phyloP scores from a whole-genome alignment of 495 filamentous ascomycete species.

The Xylaria flabelliformis region DNA sequence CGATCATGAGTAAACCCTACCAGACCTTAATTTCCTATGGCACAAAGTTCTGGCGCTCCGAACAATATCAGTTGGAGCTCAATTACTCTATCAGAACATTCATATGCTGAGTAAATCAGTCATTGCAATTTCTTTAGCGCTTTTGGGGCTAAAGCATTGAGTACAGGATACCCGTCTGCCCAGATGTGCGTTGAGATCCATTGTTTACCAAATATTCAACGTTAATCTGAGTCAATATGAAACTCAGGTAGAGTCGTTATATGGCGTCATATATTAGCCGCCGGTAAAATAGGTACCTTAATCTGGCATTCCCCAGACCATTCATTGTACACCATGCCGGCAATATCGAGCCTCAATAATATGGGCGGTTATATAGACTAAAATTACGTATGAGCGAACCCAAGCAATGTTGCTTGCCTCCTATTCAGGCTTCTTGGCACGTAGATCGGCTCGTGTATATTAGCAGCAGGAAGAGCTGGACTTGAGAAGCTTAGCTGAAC shows the following conservation, averaged over 20 bases:
- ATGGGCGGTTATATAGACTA: constrained; percentile 17
- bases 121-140: not conserved
- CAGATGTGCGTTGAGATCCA: not conserved
- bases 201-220: not conserved
- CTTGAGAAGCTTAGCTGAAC: constrained; percentile 14
- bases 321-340: not conserved
- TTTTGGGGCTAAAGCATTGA: not conserved
- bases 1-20: not conserved
- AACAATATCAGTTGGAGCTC: not conserved
- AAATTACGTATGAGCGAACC: not conserved
- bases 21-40: not conserved
- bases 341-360: constrained; percentile 23
- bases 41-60: not conserved
- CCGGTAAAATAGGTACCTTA: constrained; percentile 21
- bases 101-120: not conserved
- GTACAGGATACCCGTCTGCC: not conserved
- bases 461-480: constrained; percentile 9
- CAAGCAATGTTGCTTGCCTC: not conserved
- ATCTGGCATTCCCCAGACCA: constrained; percentile 12
- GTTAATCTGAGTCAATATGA: not conserved
- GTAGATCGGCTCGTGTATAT: constrained; percentile 19
- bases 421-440: not conserved
- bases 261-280: constrained; percentile 15
- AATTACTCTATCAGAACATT: not conserved
- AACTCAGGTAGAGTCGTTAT: not conserved